Base-by-base conservation (phyloP, 352 stramenopile species). In the Aphanomyces cochlioides region DNA sequence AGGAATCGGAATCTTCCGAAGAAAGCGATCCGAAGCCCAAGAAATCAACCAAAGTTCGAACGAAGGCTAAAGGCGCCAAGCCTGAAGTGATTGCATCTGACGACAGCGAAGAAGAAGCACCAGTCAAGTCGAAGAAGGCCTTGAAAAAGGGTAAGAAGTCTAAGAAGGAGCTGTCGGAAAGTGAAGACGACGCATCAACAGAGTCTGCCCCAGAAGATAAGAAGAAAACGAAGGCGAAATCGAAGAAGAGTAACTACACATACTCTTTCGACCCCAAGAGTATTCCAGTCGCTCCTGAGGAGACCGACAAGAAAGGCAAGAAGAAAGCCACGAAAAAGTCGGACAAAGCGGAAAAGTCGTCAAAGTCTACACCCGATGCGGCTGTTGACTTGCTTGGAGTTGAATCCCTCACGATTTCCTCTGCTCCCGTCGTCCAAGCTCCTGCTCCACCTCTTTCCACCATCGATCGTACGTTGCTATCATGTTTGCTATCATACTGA, bases 201-300 rank as follows among this genome's bases (percentile, higher is more conserved):
- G 64, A 70, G n/a, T 64, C 64, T 38, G 47, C 64, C 13, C 64
- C 64, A 5, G 64, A 70, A 39, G 53, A 54, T 10, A 70, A 70
- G 64, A 69, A 60, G 63, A 63, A 70, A 34, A 40, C 54, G 28
- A 61, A 61, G 54, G 37, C 64, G 21, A 70, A 70, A 19, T 28
- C 34, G 3, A 41, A 48, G 40, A 41, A 39, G 39, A 67, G 37
- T n/a, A 58, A 59, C 15, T 70, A 70, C 19, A 10, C 64, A 15
- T 70, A 70, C 47, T 34, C 64, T 17, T 47, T 70, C 17, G 64
- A 70, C 54, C 13, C 64, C 15, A 40, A 38, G 47, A 70, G 54
- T 21, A 17, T 70, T 19, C 34, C 64, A 12, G 64, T 50, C 13
- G 45, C 36, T 4, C 40, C 64, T 12, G 19, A 7, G 5, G 53